Evolutionary conservation across 2,329 filamentous ascomycete genomes (phyloP).

Genomic region (Ophidiomyces ophidiicola): DNA sequence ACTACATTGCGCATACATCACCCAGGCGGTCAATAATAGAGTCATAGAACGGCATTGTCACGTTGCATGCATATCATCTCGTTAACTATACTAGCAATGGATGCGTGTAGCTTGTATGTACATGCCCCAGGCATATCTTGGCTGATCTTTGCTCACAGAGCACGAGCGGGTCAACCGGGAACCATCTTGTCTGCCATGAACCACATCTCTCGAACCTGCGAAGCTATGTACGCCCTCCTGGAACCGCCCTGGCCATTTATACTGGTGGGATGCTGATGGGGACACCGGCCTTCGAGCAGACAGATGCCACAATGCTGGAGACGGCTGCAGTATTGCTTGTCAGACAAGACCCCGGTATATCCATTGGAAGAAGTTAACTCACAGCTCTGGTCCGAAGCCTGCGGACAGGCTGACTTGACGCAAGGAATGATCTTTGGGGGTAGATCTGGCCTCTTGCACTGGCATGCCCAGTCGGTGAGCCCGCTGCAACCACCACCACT

Average conservation of each 20-base stretch:
- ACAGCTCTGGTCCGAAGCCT: conserved; percentile 9
- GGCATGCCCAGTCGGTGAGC: conserved; percentile 39
- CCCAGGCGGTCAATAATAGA: no score
- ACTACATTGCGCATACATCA: no score
- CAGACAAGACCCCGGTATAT: neutral
- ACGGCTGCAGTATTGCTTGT: conserved; percentile 21
- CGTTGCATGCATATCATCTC: no score
- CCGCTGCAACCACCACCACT: conserved; percentile 33
- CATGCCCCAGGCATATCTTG: no score
- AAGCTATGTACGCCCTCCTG: no score
- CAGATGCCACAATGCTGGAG: conserved; percentile 25
- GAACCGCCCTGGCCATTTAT: conserved; percentile 18
- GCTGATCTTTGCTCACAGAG: no score
- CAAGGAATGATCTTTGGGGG: conserved; percentile 36
- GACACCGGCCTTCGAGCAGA: conserved; percentile 27
- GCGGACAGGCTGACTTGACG: conserved; percentile 32
- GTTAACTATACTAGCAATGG: no score
- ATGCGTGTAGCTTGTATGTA: no score
- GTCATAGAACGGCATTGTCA: no score
- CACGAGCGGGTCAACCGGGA: neutral
- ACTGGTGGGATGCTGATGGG: conserved; percentile 28
- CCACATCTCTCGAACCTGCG: no score
- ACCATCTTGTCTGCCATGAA: neutral
- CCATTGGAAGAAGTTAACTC: neutral
- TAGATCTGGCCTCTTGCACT: conserved; percentile 37